Evolutionary conservation across 345 rosid genomes (phyloP).

Genomic region (Moricandia moricandioides): DNA sequence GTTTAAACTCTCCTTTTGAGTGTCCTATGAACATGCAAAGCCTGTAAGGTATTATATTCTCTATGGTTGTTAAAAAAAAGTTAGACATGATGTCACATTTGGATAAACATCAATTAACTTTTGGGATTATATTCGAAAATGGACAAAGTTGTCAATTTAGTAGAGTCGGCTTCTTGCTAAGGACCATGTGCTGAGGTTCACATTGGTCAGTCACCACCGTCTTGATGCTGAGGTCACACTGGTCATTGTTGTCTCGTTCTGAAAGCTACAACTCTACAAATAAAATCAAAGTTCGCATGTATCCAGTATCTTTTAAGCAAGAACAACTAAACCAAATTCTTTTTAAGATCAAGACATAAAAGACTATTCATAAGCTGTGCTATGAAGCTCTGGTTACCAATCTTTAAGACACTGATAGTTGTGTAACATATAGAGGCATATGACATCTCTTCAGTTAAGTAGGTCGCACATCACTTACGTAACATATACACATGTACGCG

Average conservation of each 20-base stretch:
- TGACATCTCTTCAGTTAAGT: not conserved
- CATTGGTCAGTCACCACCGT: constrained; percentile 6
- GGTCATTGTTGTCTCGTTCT: constrained; percentile 11
- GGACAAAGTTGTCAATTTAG: constrained; percentile 7
- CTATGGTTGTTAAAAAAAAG: constrained; percentile 1
- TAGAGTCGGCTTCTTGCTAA: constrained; percentile 15
- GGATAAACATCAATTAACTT: not conserved
- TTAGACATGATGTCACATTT: constrained; percentile 10
- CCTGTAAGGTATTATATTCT: not conserved
- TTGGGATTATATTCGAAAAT: not conserved
- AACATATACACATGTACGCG: constrained; percentile 8
- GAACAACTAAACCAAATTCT: not conserved
- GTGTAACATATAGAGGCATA: not conserved
- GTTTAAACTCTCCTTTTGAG: constrained; percentile 3
- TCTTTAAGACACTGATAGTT: not conserved
- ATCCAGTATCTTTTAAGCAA: not conserved
- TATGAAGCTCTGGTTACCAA: not conserved
- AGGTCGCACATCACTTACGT: not conserved
- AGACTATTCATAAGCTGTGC: not conserved
- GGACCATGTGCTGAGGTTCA: constrained; percentile 15
- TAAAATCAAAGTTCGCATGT: not conserved
- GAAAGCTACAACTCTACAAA: not conserved
- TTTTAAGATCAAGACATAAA: not conserved
- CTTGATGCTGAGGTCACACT: constrained; percentile 5
- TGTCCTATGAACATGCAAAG: not conserved